Conservation (phyloP, 2,329 filamentous ascomycete species). For the Scedosporium apiospermum region DNA sequence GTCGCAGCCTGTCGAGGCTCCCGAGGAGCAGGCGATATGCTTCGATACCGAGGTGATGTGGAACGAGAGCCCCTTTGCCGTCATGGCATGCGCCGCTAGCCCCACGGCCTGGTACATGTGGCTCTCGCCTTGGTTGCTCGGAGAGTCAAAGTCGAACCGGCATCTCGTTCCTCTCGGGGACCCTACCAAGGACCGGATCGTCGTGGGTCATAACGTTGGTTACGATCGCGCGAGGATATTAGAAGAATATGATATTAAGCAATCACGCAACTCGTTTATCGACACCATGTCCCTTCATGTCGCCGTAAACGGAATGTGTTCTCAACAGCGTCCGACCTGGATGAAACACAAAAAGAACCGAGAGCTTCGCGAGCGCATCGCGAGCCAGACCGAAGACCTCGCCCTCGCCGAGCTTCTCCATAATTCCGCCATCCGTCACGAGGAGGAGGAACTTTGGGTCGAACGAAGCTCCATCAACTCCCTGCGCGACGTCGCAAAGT, state of each 20-base stretch:
- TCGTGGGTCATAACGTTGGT: constrained; percentile 92
- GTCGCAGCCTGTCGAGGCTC: constrained; percentile 61
- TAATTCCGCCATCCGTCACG: constrained; percentile 57
- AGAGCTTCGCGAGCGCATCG: constrained; percentile 72
- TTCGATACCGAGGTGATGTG: constrained; percentile 98
- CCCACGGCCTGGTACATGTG: constrained; percentile 93
- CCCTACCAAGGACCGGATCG: constrained; percentile 58
- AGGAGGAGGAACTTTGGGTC: constrained; percentile 94
- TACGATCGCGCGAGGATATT: constrained; percentile 82
- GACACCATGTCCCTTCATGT: constrained; percentile 99
- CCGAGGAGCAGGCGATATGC: constrained; percentile 71
- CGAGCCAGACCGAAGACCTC: constrained; percentile 58
- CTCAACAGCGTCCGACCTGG: constrained; percentile 90
- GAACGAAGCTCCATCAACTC: constrained; percentile 93
- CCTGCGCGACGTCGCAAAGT: constrained; percentile 87
- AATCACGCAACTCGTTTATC: constrained; percentile 77
- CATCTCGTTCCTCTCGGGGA: constrained; percentile 87
- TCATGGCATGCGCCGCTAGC: constrained; percentile 92
- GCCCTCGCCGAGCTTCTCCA: constrained; percentile 65
- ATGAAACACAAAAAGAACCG: constrained; percentile 91
- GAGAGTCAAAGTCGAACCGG: constrained; percentile 64
- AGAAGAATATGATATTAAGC: constrained; percentile 80
- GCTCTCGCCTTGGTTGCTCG: constrained; percentile 90
- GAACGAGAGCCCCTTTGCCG: constrained; percentile 83
- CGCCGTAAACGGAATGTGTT: constrained; percentile 98